Evolutionary conservation across 2,329 filamentous ascomycete genomes (phyloP).

Genomic region (Microcera coccophila): DNA sequence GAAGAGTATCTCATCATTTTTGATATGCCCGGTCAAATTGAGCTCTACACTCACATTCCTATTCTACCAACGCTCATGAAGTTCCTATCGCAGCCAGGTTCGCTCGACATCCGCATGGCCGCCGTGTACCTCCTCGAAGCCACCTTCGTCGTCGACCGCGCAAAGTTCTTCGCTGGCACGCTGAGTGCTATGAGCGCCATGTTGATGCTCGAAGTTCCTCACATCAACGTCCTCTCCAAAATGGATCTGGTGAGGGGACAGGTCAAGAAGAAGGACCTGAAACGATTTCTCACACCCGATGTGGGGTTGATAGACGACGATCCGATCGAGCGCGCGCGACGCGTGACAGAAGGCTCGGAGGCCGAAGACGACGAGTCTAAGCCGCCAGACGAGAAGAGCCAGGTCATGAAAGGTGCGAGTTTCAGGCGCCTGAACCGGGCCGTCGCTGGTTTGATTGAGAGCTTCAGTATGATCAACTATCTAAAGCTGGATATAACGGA

Average conservation of each 20-base stretch:
- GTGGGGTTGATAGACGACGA: slow-evolving; percentile 77
- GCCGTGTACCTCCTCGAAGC: slow-evolving; percentile 93
- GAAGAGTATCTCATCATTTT: slow-evolving; percentile 97
- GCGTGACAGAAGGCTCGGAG: slow-evolving; percentile 36
- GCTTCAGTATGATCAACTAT: slow-evolving; percentile 97
- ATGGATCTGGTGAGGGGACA: slow-evolving; percentile 96
- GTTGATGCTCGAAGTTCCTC: slow-evolving; percentile 96
- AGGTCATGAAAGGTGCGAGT: slow-evolving; percentile 73
- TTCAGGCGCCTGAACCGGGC: slow-evolving; percentile 83
- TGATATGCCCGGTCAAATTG: slow-evolving; percentile 98
- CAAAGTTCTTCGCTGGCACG: slow-evolving; percentile 96
- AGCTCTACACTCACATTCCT: slow-evolving; percentile 95
- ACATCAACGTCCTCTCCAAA: slow-evolving; percentile 94
- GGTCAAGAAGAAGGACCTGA: slow-evolving; percentile 80
- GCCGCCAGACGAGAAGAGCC: slow-evolving; percentile 62
- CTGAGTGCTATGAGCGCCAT: slow-evolving; percentile 97
- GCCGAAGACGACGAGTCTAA: slow-evolving; percentile 50
- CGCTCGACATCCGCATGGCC: slow-evolving; percentile 85
- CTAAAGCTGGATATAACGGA: slow-evolving; percentile 84
- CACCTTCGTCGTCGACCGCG: slow-evolving; percentile 90
- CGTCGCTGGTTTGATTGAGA: slow-evolving; percentile 88
- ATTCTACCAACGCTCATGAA: slow-evolving; percentile 81
- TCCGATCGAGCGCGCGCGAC: slow-evolving; percentile 49
- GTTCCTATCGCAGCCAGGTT: slow-evolving; percentile 72
- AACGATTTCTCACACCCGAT: slow-evolving; percentile 86